Evolutionary conservation across 148 eudicot species (phyloP), one percentile per base, ranked within the genome.

Genomic region (Dysphania ambrosioides): DNA sequence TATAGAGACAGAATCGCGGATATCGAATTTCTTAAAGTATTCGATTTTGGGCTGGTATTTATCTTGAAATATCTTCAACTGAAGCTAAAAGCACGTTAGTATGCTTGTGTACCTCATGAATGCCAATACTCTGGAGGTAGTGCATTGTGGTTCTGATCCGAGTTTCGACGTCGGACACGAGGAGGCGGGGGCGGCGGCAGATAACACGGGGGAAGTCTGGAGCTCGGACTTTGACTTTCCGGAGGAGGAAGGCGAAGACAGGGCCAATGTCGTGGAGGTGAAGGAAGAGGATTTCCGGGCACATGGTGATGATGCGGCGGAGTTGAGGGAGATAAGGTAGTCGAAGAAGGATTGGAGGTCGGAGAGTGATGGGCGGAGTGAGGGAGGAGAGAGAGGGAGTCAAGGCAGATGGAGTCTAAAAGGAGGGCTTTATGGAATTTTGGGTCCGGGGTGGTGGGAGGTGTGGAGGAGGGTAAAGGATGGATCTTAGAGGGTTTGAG

Each of bases 351-450:
- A 68, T 41, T 76, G 81, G 78, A 90, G 66, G 73, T 87, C 87
- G 35, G 80, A 12, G 29, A 86, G 83, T 4, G 91, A 38, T n/a
- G 90, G 1, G 96, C 86, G 75, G 88, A 81, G 16, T 77, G 66
- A 11, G 82, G 36, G 68, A 83, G 79, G 74, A 81, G 82, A 27
- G 89, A 62, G 59, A 90, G 67, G 6, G 86, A 73, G 86, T 94
- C 98, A n/a, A 94, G 72, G 19, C 97, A 96, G 10, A 88, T 76
- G 29, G 98, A 88, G 78, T 94, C 97, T 8, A 94, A 78, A 83
- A 82, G 91, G 34, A 91, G 86, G 56, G 84, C 76, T 70, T 86
- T 87, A 8, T 85, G 88, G 83, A 93, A 89, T 2, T 82, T 83
- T 53, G 75, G 72, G 38, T 72, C 29, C 2, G 27, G 12, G 38